Conservation (phyloP, 257 asterid genomes). For the Nicotiana sylvestris region DNA sequence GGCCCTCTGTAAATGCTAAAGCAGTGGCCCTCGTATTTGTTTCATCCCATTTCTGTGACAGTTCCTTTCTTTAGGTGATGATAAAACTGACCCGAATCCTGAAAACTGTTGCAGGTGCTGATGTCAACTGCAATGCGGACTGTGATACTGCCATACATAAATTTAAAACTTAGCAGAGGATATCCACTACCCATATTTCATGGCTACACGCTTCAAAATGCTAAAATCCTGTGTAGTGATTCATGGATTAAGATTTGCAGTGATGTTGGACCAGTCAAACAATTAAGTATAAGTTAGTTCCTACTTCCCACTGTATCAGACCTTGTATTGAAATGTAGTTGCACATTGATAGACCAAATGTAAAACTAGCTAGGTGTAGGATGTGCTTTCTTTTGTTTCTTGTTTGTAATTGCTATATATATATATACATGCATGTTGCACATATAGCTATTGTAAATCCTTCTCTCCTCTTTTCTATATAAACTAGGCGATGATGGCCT, state of each 20-base stretch:
- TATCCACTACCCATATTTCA: slow-evolving; percentile 49
- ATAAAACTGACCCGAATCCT: not conserved
- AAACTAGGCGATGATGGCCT: too few relatives aligned
- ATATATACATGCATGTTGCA: not conserved
- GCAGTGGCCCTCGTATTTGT: not conserved
- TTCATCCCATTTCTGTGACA: not conserved
- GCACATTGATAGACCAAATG: not conserved
- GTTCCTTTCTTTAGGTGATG: not conserved
- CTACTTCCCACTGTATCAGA: slow-evolving; percentile 2
- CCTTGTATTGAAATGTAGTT: not conserved
- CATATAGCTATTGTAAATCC: slow-evolving; percentile 7
- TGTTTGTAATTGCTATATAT: not conserved
- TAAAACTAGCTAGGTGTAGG: not conserved
- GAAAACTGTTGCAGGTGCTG: slow-evolving; percentile 45
- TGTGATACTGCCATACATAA: slow-evolving; percentile 62
- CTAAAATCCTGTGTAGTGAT: slow-evolving; percentile 42
- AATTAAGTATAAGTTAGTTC: slow-evolving; percentile 19
- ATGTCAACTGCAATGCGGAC: slow-evolving; percentile 54
- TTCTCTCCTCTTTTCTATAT: not conserved
- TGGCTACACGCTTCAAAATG: slow-evolving; percentile 63
- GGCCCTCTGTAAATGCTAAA: not conserved
- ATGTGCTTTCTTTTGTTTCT: not conserved
- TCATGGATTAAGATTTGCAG: slow-evolving; percentile 62
- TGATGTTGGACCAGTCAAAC: slow-evolving; percentile 40
- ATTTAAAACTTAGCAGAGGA: slow-evolving; percentile 57